Percentiles rank a stretch among this genome's conserved stretches.
These are phyloP conservation scores for Zopfochytrium polystomum DNA, from an alignment of 371 early-diverging fungal species.

Conservation along the genomic window DNA sequence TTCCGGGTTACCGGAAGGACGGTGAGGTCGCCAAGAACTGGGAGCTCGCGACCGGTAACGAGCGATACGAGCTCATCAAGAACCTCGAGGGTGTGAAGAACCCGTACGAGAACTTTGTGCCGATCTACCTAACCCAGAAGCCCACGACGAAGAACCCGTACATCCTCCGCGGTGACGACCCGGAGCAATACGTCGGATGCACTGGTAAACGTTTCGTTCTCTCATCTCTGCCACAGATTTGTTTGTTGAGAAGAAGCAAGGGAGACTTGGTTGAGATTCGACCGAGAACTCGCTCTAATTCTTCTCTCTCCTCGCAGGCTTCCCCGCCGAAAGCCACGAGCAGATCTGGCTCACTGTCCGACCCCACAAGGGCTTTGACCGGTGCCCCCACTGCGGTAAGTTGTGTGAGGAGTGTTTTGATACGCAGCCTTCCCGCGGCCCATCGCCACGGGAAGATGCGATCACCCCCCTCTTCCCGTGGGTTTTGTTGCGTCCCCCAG, in stretches of 20 bases:
- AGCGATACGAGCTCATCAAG: slow-evolving; percentile 84
- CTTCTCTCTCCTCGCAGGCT: slow-evolving; percentile 53
- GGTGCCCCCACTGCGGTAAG: slow-evolving; percentile 95
- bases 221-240: no score
- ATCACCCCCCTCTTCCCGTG: no score
- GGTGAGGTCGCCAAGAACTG: slow-evolving; percentile 75
- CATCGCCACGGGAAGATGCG: no score
- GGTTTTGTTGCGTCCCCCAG: no score
- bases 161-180: slow-evolving; percentile 78
- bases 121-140: slow-evolving; percentile 69
- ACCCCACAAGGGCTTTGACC: slow-evolving; percentile 66
- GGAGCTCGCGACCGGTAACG: slow-evolving; percentile 88
- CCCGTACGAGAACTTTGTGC: slow-evolving; percentile 79
- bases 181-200: slow-evolving; percentile 87
- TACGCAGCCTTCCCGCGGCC: background rate
- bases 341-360: slow-evolving; percentile 75
- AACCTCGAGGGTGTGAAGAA: slow-evolving; percentile 77
- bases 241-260: no score
- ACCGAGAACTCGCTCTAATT: no score
- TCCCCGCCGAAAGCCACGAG: slow-evolving; percentile 86
- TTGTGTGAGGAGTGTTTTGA: slow-evolving; percentile 7
- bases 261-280: slow-evolving; percentile 1
- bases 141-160: slow-evolving; percentile 87
- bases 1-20: slow-evolving; percentile 44
- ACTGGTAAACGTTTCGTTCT: slow-evolving; percentile 66